Conservation (phyloP, 2,329 filamentous ascomycete species). For the Plectosphaerella plurivora region DNA sequence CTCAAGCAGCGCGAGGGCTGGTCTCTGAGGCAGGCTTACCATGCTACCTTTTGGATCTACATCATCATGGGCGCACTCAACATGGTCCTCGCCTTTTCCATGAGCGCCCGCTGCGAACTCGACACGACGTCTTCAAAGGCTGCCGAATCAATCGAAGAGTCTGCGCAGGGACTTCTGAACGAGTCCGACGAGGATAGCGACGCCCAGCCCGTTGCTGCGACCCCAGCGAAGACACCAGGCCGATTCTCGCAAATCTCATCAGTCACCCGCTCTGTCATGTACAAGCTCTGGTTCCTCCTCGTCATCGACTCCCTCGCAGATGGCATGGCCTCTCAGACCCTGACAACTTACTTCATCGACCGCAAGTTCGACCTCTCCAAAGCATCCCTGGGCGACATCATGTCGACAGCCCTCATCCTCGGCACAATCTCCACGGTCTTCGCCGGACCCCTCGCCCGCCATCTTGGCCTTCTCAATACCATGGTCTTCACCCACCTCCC, state of each 20-base stretch:
- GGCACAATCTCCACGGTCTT: conserved; percentile 50
- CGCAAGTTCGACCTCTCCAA: conserved; percentile 51
- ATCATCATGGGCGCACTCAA: conserved; percentile 54
- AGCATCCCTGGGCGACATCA: conserved; percentile 55
- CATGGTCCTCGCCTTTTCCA: conserved; percentile 41
- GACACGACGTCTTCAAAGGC: neutral
- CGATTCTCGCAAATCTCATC: conserved; percentile 52
- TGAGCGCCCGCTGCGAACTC: conserved; percentile 28
- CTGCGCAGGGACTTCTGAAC: neutral
- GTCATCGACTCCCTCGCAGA: conserved; percentile 61
- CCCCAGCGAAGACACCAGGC: conserved; percentile 19
- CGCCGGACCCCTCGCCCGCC: conserved; percentile 51
- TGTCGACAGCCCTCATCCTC: conserved; percentile 49
- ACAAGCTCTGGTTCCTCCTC: conserved; percentile 61
- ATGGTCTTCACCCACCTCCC: conserved; percentile 62
- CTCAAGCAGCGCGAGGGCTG: conserved; percentile 39
- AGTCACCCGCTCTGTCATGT: conserved; percentile 54
- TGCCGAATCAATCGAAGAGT: neutral
- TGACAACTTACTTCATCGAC: conserved; percentile 57
- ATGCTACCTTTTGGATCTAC: conserved; percentile 53
- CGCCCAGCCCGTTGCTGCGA: neutral
- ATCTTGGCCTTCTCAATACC: conserved; percentile 59
- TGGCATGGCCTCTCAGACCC: conserved; percentile 56
- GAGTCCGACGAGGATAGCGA: conserved; percentile 6
- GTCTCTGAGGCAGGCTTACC: conserved; percentile 43